Percentiles rank a stretch among this genome's conserved stretches.
These are phyloP conservation scores for Chlamydomonas sphaeroides DNA, from an alignment of 139 green algal genomes.

Conservation along the genomic window DNA sequence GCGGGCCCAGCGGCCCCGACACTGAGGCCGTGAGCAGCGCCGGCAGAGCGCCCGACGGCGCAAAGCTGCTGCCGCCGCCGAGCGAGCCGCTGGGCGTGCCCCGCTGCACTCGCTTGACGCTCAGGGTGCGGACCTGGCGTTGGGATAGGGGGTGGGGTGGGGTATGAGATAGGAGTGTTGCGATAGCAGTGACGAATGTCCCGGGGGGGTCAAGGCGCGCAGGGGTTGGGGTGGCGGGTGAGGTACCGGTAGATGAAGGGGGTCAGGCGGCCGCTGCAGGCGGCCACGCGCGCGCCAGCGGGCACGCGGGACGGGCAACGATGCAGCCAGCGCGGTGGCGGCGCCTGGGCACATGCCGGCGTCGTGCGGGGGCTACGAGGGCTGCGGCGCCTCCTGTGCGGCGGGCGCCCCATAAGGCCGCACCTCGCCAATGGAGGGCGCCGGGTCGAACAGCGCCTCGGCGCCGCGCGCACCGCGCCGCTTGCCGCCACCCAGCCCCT, in stretches of 20 bases:
- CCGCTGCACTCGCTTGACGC: slow-evolving; percentile 31
- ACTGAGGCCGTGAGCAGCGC: too few species aligned
- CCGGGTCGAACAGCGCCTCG: background rate
- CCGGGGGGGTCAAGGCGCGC: too few species aligned
- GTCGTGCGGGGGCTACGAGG: too few species aligned
- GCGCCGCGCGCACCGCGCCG: background rate
- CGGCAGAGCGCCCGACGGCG: too few species aligned
- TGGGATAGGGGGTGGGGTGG: too few species aligned
- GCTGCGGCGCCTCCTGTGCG: background rate
- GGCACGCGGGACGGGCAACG: background rate
- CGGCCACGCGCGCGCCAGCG: too few species aligned
- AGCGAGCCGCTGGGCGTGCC: background rate
- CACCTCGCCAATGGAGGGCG: background rate
- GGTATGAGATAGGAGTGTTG: too few species aligned
- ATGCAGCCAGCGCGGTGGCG: background rate
- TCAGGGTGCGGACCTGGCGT: slow-evolving; percentile 17
- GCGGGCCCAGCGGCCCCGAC: background rate
- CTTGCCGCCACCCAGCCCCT: background rate
- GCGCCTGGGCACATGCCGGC: background rate
- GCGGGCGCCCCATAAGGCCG: too few species aligned
- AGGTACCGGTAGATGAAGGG: too few species aligned
- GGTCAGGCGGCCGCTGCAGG: too few species aligned
- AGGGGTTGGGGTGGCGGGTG: background rate
- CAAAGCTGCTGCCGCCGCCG: too few species aligned
- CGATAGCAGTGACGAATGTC: too few species aligned